Conservation (phyloP, 148 eudicot species). For the Fagopyrum homotropicum region DNA sequence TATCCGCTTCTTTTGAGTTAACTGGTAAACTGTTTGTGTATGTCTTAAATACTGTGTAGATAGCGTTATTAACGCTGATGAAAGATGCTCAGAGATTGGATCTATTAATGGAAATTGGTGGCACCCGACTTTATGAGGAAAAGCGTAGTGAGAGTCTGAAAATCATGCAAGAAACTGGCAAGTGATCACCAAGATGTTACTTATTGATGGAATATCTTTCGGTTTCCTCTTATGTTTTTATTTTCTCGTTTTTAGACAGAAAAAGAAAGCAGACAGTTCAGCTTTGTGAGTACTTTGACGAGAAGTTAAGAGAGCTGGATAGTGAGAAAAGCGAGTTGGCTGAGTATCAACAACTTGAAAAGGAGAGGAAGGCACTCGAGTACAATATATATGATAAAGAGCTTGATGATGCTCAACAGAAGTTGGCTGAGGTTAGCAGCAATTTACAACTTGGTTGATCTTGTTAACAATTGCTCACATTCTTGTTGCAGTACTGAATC, state of each 20-base stretch:
- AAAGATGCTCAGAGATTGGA: slow-evolving; percentile 89
- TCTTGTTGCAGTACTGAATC: neutral
- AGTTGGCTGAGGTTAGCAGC: slow-evolving; percentile 60
- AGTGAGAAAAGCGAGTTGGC: slow-evolving; percentile 90
- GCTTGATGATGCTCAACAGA: slow-evolving; percentile 75
- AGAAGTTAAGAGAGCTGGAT: slow-evolving; percentile 90
- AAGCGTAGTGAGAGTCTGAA: slow-evolving; percentile 95
- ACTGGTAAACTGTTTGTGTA: slow-evolving; percentile 1
- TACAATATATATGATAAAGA: slow-evolving; percentile 89
- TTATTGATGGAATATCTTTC: neutral
- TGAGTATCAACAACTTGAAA: slow-evolving; percentile 94
- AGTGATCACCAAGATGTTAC: slow-evolving; percentile 20
- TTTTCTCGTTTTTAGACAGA: slow-evolving; percentile 45
- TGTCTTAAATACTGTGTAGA: slow-evolving; percentile 27
- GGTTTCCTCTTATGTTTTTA: slow-evolving; percentile 11
- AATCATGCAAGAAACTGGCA: slow-evolving; percentile 98
- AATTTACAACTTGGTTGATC: neutral
- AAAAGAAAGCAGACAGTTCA: slow-evolving; percentile 93
- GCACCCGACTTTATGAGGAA: slow-evolving; percentile 97
- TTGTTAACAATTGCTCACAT: neutral
- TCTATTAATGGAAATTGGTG: slow-evolving; percentile 97
- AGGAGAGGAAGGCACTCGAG: slow-evolving; percentile 85
- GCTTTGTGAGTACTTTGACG: slow-evolving; percentile 95
- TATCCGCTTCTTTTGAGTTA: slow-evolving; percentile 2
- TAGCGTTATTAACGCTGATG: slow-evolving; percentile 91